Evolutionary conservation across 441 rosid species (phyloP).

Genomic region (Isatis lusitanica): DNA sequence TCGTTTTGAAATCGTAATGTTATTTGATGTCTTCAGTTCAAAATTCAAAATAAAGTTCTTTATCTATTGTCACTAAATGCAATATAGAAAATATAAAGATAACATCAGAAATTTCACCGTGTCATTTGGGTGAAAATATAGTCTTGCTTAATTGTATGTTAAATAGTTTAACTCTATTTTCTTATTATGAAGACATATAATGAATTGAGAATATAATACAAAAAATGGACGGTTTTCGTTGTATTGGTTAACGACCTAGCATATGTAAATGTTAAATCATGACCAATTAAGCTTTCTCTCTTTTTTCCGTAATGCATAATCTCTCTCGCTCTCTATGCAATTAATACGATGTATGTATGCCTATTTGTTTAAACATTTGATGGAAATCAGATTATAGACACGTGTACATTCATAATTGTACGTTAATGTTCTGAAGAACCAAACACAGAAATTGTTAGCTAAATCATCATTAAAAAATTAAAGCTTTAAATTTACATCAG

Average conservation of each 20-base stretch:
- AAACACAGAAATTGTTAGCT: background rate
- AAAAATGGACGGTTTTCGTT: conserved; percentile 10
- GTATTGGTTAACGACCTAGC: conserved; percentile 26
- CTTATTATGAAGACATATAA: background rate
- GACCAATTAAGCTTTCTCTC: conserved; percentile 19
- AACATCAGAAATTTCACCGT: background rate
- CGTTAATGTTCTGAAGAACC: background rate
- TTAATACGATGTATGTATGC: background rate
- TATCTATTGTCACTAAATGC: background rate
- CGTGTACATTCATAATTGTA: conserved; percentile 7
- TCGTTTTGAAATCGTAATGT: background rate
- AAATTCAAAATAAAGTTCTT: background rate
- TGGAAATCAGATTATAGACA: background rate
- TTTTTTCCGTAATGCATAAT: background rate
- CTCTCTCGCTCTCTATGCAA: background rate
- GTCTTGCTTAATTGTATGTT: background rate
- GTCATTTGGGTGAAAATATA: background rate
- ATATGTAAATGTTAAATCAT: conserved; percentile 27
- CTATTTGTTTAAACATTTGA: background rate
- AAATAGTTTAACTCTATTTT: background rate
- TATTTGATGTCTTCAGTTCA: conserved; percentile 3
- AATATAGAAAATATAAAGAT: background rate
- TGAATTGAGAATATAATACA: background rate
- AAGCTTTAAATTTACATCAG: background rate
- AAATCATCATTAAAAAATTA: conserved; percentile 4